Conservation (phyloP, 495 filamentous ascomycete genomes). For the Margaritispora aquatica region DNA sequence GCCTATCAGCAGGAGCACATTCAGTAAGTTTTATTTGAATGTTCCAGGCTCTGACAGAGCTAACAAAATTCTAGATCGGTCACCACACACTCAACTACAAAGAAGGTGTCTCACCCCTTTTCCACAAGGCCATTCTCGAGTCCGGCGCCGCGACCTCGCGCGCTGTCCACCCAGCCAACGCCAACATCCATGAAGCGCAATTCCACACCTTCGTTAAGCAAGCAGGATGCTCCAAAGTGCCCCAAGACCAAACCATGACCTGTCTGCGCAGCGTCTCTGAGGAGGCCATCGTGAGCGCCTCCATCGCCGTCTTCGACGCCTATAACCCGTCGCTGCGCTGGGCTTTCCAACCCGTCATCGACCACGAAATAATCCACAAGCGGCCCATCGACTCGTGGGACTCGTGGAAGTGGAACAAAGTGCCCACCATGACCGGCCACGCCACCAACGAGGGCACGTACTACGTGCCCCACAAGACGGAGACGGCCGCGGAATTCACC, state of each 20-base stretch:
- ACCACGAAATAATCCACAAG: slow-evolving; percentile 47
- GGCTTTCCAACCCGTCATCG: slow-evolving; percentile 63
- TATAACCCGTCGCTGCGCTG: slow-evolving; percentile 51
- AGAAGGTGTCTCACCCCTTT: slow-evolving; percentile 29
- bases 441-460: slow-evolving; percentile 56
- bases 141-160: slow-evolving; percentile 56
- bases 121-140: slow-evolving; percentile 57
- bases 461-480: slow-evolving; percentile 45
- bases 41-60: no score
- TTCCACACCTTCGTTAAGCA: slow-evolving; percentile 45
- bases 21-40: slow-evolving; percentile 27
- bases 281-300: slow-evolving; percentile 38
- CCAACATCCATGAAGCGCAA: slow-evolving; percentile 51
- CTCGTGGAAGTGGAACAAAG: slow-evolving; percentile 42
- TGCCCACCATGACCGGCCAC: slow-evolving; percentile 58
- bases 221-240: slow-evolving; percentile 33
- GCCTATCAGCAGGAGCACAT: slow-evolving; percentile 59
- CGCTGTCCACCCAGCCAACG: slow-evolving; percentile 50
- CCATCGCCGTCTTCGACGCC: slow-evolving; percentile 42
- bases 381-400: slow-evolving; percentile 51
- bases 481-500: slow-evolving; percentile 41
- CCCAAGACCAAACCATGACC: slow-evolving; percentile 39
- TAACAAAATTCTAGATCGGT: slow-evolving; percentile 42
- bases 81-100: slow-evolving; percentile 52
- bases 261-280: slow-evolving; percentile 46